These are phyloP conservation scores for Sclerotiophoma versabilis DNA, from an alignment of 2,329 filamentous ascomycete genomes.

Conservation along the genomic window DNA sequence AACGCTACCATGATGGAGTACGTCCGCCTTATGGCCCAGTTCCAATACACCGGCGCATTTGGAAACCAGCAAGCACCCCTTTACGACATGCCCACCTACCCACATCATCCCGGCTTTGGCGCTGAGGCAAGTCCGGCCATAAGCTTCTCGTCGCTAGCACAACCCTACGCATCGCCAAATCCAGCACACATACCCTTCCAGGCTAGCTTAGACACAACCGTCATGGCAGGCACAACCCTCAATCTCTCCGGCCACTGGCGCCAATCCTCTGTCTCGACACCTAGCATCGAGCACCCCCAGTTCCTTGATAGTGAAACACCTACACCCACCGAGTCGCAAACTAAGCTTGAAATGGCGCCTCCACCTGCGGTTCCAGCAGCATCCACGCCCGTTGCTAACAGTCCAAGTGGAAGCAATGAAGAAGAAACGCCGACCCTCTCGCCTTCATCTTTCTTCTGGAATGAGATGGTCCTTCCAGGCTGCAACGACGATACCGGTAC, in stretches of 20 bases:
- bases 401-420: constrained; percentile 39
- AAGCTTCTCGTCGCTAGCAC: constrained; percentile 22
- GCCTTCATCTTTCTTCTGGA: constrained; percentile 48
- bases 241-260: constrained; percentile 33
- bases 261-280: constrained; percentile 23
- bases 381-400: constrained; percentile 32
- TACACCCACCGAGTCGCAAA: constrained; percentile 15
- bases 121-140: constrained; percentile 32
- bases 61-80: constrained; percentile 40
- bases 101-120: constrained; percentile 41
- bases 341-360: constrained; percentile 11
- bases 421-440: constrained; percentile 47
- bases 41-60: constrained; percentile 44
- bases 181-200: constrained; percentile 32
- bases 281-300: constrained; percentile 21
- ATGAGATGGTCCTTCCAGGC: constrained; percentile 46
- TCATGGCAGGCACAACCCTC: constrained; percentile 26
- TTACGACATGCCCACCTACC: constrained; percentile 46
- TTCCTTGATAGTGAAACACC: constrained; percentile 23
- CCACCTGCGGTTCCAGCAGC: constrained; percentile 23
- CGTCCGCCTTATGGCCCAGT: constrained; percentile 53
- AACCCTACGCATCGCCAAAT: constrained; percentile 28
- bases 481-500: constrained; percentile 59
- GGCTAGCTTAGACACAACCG: constrained; percentile 27
- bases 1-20: constrained; percentile 68